Conservation (phyloP, 768 basidiomycete genomes). For the Panellus pusillus region DNA sequence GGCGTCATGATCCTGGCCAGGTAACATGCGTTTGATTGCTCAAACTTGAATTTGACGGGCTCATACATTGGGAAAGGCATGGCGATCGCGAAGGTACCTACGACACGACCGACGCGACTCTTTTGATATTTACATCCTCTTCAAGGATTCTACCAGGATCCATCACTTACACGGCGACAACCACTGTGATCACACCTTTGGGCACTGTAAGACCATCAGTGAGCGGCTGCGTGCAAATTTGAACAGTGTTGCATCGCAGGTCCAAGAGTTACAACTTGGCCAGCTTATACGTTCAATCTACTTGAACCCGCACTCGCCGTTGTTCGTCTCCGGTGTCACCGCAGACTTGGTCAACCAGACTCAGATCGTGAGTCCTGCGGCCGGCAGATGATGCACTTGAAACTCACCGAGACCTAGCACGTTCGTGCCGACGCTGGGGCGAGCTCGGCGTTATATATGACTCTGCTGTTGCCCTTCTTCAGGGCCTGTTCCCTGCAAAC, state of each 20-base stretch:
- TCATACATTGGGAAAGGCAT: too few relatives aligned
- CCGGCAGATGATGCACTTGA: too few relatives aligned
- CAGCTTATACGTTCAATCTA: constrained; percentile 37
- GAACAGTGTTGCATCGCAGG: not conserved
- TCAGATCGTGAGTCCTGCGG: constrained; percentile 30
- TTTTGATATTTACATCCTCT: too few relatives aligned
- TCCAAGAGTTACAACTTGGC: constrained; percentile 27
- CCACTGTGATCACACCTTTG: constrained; percentile 4
- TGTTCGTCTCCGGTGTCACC: constrained; percentile 36
- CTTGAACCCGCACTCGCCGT: constrained; percentile 37
- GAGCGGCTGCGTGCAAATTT: not conserved
- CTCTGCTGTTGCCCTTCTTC: constrained; percentile 48
- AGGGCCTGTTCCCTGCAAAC: constrained; percentile 51
- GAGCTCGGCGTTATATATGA: constrained; percentile 55
- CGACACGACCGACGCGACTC: too few relatives aligned
- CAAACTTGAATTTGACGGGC: too few relatives aligned
- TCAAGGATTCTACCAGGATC: constrained; percentile 5
- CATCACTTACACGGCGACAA: not conserved
- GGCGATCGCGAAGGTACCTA: too few relatives aligned
- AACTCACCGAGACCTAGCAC: too few relatives aligned
- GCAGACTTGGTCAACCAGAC: constrained; percentile 31
- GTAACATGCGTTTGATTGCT: too few relatives aligned
- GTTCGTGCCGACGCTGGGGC: constrained; percentile 51
- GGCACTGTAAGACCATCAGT: not conserved
- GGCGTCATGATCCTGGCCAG: too few relatives aligned